Conservation (phyloP, 148 eudicot species). For the Chenopodium berlandieri region DNA sequence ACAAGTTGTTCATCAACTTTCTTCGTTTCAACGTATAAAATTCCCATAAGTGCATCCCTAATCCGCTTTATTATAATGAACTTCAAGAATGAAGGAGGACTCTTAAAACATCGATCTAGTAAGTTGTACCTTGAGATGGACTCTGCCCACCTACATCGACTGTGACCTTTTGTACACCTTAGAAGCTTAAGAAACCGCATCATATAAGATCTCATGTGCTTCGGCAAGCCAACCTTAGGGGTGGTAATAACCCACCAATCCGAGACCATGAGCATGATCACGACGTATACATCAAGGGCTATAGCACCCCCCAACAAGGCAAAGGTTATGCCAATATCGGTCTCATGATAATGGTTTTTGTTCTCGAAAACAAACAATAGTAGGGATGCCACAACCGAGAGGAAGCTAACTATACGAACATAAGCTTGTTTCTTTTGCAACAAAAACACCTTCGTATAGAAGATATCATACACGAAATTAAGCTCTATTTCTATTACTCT, state of each 20-base stretch:
- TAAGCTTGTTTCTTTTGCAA: not conserved
- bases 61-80: not conserved
- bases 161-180: not conserved
- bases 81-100: not conserved
- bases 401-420: slow-evolving; percentile 6
- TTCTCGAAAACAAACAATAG: slow-evolving; percentile 14
- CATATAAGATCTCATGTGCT: not conserved
- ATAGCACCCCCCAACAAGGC: slow-evolving; percentile 35
- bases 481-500: slow-evolving; percentile 34
- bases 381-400: slow-evolving; percentile 8
- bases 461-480: slow-evolving; percentile 33
- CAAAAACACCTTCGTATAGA: slow-evolving; percentile 33
- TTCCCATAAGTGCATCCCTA: not conserved
- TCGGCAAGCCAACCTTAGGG: not conserved
- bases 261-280: slow-evolving; percentile 20
- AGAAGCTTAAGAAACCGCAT: not conserved
- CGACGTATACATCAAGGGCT: slow-evolving; percentile 16
- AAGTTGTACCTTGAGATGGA: slow-evolving; percentile 21
- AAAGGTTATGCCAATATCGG: slow-evolving; percentile 31
- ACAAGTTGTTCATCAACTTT: not conserved
- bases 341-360: not conserved
- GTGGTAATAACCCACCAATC: slow-evolving; percentile 23
- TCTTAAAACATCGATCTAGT: slow-evolving; percentile 11
- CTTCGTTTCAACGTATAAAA: not conserved
- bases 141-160: slow-evolving; percentile 16